phyloP scores from a whole-genome alignment of 257 asterid species.

The Craterostigma plantagineum region DNA sequence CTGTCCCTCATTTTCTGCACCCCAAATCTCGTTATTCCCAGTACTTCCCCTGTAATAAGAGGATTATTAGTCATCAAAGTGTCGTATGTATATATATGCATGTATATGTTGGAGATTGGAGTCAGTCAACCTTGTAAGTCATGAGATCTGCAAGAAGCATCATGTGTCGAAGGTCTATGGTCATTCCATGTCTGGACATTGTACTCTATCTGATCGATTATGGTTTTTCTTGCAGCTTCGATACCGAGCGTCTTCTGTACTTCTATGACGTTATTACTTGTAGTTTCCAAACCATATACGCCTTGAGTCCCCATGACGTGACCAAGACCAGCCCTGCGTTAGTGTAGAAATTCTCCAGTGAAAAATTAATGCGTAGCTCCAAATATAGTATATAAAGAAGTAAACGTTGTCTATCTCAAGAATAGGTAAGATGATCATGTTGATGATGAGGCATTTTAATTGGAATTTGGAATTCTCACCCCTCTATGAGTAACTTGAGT shows the following conservation, averaged over 20 bases:
- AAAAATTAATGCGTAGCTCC: neutral
- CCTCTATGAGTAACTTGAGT: slow-evolving; percentile 71
- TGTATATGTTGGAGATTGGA: no score
- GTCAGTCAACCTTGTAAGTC: slow-evolving; percentile 55
- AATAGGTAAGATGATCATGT: no score
- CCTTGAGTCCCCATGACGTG: slow-evolving; percentile 90
- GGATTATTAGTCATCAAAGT: neutral
- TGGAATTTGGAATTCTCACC: slow-evolving; percentile 28
- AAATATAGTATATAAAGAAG: neutral
- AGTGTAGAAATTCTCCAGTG: neutral
- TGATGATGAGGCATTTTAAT: neutral
- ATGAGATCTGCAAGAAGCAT: slow-evolving; percentile 92
- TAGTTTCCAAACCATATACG: slow-evolving; percentile 48
- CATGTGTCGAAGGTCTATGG: slow-evolving; percentile 89
- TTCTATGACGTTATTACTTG: slow-evolving; percentile 62
- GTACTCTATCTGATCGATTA: slow-evolving; percentile 61
- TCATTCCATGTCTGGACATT: slow-evolving; percentile 74
- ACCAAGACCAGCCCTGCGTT: slow-evolving; percentile 62
- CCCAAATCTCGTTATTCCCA: slow-evolving; percentile 80
- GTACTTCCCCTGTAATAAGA: slow-evolving; percentile 53
- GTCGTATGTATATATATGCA: neutral
- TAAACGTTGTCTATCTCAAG: neutral
- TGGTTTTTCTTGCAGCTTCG: slow-evolving; percentile 73
- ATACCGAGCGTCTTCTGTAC: slow-evolving; percentile 61
- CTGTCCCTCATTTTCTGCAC: slow-evolving; percentile 83